A percentile compares a stretch with the other conserved stretches of the same genome.
phyloP scores from a whole-genome alignment of 1,284 basidiomycete species.

The Veloboletus limbatus region DNA sequence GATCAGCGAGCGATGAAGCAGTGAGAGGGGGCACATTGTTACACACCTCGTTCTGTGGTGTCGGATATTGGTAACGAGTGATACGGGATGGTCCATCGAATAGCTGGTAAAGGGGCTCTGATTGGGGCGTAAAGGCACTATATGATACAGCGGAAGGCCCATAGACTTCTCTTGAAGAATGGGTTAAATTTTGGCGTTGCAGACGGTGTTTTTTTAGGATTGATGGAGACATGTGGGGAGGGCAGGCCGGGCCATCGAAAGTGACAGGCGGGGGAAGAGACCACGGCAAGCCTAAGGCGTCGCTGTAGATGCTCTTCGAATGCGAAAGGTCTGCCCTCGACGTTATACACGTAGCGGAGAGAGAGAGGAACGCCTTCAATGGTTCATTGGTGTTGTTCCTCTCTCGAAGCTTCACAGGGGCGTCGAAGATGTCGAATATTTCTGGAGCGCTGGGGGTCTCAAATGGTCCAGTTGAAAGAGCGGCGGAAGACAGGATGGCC shows the following conservation, averaged over 20 bases:
- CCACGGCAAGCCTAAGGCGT: constrained; percentile 17
- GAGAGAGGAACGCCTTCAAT: neutral
- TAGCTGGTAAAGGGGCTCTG: constrained; percentile 32
- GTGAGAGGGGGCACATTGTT: neutral
- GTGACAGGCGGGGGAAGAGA: constrained; percentile 41
- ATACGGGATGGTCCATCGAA: constrained; percentile 45
- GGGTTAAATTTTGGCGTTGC: constrained; percentile 11
- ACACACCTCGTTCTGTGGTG: constrained; percentile 17
- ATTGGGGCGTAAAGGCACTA: constrained; percentile 3
- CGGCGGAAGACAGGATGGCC: constrained; percentile 4
- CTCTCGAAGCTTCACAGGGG: constrained; percentile 35
- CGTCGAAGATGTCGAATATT: constrained; percentile 44
- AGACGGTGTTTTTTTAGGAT: constrained; percentile 18
- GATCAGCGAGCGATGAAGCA: neutral
- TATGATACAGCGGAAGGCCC: constrained; percentile 13
- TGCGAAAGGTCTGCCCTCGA: neutral
- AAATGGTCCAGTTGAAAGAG: constrained; percentile 5
- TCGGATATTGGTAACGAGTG: constrained; percentile 20
- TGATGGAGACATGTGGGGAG: constrained; percentile 29
- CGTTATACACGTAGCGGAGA: neutral
- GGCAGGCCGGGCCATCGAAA: constrained; percentile 46
- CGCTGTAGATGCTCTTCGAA: constrained; percentile 4
- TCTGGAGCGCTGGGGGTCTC: constrained; percentile 8
- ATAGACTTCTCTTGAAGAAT: neutral
- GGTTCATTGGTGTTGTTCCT: constrained; percentile 9